These are phyloP conservation scores for Smithsoniella earleae DNA, from an alignment of 163 green algal species.

Conservation along the genomic window DNA sequence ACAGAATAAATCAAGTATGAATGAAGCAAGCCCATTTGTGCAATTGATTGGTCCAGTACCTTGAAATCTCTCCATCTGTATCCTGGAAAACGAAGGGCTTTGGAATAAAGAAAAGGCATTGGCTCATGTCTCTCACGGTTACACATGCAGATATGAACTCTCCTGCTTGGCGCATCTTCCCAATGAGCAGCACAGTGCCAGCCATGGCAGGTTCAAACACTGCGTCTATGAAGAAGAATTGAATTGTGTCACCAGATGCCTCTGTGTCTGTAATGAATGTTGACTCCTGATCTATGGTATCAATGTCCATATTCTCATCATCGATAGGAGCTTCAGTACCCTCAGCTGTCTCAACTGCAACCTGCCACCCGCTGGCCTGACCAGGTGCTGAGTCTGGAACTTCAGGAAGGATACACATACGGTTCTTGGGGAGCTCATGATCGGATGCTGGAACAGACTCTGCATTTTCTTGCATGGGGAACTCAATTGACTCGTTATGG, in stretches of 20 bases:
- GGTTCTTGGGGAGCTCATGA: neutral
- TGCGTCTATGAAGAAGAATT: slow-evolving; percentile 74
- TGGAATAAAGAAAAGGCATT: slow-evolving; percentile 20
- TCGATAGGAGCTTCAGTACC: neutral
- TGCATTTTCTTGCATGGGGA: neutral
- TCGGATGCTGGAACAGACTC: neutral
- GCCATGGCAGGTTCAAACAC: slow-evolving; percentile 55
- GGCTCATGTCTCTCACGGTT: slow-evolving; percentile 3
- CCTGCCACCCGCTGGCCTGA: slow-evolving; percentile 11
- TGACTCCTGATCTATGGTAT: neutral
- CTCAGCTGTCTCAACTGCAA: neutral
- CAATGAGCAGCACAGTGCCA: slow-evolving; percentile 65
- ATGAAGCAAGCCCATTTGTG: no score
- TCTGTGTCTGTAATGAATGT: neutral
- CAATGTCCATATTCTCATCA: slow-evolving; percentile 13
- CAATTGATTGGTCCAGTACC: no score
- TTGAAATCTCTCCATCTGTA: neutral
- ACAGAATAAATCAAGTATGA: no score
- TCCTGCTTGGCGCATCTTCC: slow-evolving; percentile 49
- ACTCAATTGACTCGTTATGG: neutral
- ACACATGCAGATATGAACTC: slow-evolving; percentile 27
- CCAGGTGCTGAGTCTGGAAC: neutral
- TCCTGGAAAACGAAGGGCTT: slow-evolving; percentile 28
- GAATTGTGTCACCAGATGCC: slow-evolving; percentile 37
- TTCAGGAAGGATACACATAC: slow-evolving; percentile 1